These are phyloP conservation scores for Thermochaetoides dissita DNA, from an alignment of 2,329 filamentous ascomycete genomes.

Conservation along the genomic window DNA sequence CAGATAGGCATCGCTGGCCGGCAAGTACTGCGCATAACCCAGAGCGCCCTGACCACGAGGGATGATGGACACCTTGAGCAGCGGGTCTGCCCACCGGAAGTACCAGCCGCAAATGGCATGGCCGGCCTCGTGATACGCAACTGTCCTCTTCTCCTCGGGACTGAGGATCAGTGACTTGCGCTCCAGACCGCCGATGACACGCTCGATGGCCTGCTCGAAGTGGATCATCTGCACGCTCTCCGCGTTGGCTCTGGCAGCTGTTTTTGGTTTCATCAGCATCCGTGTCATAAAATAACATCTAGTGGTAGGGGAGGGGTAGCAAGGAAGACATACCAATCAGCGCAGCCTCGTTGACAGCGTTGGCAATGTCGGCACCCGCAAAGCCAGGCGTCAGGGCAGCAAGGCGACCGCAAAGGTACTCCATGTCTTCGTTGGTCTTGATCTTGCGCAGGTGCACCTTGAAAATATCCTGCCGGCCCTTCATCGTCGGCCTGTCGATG, in stretches of 20 bases:
- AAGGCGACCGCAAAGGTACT: constrained; percentile 75
- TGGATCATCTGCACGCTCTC: constrained; percentile 73
- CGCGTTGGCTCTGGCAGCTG: constrained; percentile 73
- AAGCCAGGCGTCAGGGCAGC: constrained; percentile 91
- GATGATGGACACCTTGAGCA: constrained; percentile 97
- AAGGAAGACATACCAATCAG: constrained; percentile 59
- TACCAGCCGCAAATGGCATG: constrained; percentile 99
- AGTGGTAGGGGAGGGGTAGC: background rate
- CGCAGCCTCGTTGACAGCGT: constrained; percentile 95
- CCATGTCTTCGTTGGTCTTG: constrained; percentile 78
- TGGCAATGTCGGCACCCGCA: constrained; percentile 94
- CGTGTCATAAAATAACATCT: too few species aligned
- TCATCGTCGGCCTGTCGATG: constrained; percentile 93
- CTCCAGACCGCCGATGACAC: constrained; percentile 89
- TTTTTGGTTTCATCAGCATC: constrained; percentile 22
- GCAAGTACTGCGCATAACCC: constrained; percentile 96
- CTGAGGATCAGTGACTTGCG: constrained; percentile 92
- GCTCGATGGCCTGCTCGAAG: constrained; percentile 95
- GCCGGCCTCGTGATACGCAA: constrained; percentile 57
- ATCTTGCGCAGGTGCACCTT: constrained; percentile 89
- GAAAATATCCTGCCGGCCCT: constrained; percentile 92
- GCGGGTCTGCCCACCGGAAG: constrained; percentile 87
- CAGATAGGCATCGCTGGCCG: constrained; percentile 77
- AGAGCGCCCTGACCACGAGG: constrained; percentile 86
- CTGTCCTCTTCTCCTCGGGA: constrained; percentile 72